Evolutionary conservation across 2,329 filamentous ascomycete genomes (phyloP).

Genomic region (Fusarium succisae): DNA sequence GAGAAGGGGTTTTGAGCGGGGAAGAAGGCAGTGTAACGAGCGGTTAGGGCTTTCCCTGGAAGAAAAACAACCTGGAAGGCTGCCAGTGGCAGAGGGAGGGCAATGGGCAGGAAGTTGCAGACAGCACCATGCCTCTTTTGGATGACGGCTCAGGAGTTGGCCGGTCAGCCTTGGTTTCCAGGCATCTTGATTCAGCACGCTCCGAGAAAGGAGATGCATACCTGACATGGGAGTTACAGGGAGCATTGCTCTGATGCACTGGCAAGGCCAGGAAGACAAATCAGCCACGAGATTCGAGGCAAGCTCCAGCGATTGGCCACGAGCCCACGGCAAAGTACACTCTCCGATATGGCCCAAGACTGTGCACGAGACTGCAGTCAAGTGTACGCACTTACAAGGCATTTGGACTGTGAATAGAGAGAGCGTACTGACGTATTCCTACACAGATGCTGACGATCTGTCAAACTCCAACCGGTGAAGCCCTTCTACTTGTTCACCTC

Average conservation of each 20-base stretch:
- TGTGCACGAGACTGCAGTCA: not conserved
- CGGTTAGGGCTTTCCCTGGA: not conserved
- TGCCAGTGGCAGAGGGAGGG: not conserved
- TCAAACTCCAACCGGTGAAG: not conserved
- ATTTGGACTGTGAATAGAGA: too few relatives aligned
- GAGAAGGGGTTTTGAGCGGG: not conserved
- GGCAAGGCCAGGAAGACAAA: too few relatives aligned
- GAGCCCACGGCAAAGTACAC: too few relatives aligned
- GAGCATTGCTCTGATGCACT: not conserved
- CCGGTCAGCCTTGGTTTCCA: not conserved
- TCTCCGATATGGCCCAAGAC: not conserved
- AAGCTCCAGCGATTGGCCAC: not conserved
- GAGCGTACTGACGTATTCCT: too few relatives aligned
- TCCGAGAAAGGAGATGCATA: not conserved
- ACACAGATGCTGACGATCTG: not conserved
- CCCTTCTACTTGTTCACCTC: not conserved
- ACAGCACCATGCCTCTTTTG: not conserved
- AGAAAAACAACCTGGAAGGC: not conserved
- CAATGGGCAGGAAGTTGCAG: not conserved
- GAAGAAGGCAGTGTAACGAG: not conserved
- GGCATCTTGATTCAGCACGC: not conserved
- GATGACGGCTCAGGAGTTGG: not conserved
- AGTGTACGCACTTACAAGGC: too few relatives aligned
- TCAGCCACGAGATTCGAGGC: not conserved
- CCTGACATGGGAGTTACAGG: fast-evolving